Conservation (phyloP, 495 filamentous ascomycete species). For the Hypoxylon fuscum region DNA sequence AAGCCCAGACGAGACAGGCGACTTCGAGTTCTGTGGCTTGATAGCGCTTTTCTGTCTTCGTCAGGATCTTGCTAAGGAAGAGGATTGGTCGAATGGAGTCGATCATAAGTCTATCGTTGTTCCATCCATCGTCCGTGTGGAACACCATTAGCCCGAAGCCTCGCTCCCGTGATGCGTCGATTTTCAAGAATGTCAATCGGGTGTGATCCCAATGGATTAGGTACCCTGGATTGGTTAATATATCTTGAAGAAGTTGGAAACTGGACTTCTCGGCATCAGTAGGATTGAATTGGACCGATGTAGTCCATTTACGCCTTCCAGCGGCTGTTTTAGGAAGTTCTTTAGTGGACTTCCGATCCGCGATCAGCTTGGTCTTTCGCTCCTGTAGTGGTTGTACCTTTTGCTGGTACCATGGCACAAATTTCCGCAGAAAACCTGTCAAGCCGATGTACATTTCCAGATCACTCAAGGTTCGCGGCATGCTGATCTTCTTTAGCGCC, state of each 20-base stretch:
- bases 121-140: neutral
- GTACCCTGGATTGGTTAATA: neutral
- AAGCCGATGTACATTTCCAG: constrained; percentile 6
- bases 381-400: constrained; percentile 3
- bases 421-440: neutral
- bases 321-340: neutral
- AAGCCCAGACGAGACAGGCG: neutral
- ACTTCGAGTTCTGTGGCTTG: constrained; percentile 4
- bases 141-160: constrained; percentile 2
- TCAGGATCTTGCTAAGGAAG: neutral
- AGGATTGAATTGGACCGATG: neutral
- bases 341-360: neutral
- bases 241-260: neutral
- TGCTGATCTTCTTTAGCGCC: neutral
- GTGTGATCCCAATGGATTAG: neutral
- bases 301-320: neutral
- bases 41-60: constrained; percentile 1
- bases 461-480: neutral
- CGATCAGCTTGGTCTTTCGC: neutral
- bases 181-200: neutral
- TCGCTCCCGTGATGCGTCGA: constrained; percentile 1
- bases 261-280: neutral
- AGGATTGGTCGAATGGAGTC: neutral
- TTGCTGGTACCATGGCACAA: constrained; percentile 9
- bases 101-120: neutral